phyloP scores from a whole-genome alignment of 495 filamentous ascomycete species.

The Viridothelium virens region DNA sequence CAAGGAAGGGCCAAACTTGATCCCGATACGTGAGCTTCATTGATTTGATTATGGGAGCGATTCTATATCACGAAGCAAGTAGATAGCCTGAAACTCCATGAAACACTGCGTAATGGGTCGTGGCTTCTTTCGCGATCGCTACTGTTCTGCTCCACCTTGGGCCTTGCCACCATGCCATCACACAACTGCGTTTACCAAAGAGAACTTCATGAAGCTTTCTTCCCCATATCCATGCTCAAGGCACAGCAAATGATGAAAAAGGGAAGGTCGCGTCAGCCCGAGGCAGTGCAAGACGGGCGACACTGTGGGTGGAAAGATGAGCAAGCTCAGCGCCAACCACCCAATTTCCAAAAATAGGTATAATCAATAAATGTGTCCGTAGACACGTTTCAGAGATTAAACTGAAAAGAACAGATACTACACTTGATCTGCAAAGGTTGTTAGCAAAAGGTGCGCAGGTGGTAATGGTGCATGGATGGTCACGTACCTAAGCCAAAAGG shows the following conservation, averaged over 20 bases:
- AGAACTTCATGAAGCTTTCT: background rate
- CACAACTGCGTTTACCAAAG: background rate
- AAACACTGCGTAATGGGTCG: too few species aligned
- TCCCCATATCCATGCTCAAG: conserved; percentile 8
- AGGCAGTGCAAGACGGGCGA: conserved; percentile 84
- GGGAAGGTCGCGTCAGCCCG: conserved; percentile 63
- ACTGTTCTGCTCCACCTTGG: too few species aligned
- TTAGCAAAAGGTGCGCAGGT: too few species aligned
- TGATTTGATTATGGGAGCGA: too few species aligned
- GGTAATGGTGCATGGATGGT: too few species aligned
- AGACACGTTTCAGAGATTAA: conserved; percentile 23
- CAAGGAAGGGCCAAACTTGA: too few species aligned
- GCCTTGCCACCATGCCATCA: background rate
- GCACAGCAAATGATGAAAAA: conserved; percentile 10
- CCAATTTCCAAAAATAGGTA: conserved; percentile 38
- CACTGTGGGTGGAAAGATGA: conserved; percentile 64
- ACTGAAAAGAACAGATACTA: conserved; percentile 99
- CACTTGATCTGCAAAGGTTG: conserved; percentile 72
- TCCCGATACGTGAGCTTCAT: too few species aligned
- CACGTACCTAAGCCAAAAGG: background rate
- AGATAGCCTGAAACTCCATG: too few species aligned
- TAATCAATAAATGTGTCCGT: conserved; percentile 10
- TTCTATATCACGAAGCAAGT: too few species aligned
- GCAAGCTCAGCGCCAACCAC: conserved; percentile 71
- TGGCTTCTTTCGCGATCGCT: too few species aligned